Conservation (phyloP, 2,329 filamentous ascomycete species). For the Fusarium metavorans region DNA sequence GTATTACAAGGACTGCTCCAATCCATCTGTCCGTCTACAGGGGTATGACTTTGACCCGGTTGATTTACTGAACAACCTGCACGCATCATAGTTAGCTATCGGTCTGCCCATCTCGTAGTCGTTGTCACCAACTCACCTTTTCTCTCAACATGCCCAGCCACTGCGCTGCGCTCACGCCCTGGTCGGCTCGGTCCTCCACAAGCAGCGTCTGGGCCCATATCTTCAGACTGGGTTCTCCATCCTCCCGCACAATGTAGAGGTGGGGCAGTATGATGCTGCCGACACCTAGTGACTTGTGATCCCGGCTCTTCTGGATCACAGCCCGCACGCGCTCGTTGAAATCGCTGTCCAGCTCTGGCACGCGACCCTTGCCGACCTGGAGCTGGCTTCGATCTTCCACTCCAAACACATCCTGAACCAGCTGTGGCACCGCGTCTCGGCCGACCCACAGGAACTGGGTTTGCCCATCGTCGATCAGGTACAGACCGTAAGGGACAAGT, state of each 20-base stretch:
- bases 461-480: conserved; percentile 96
- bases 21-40: conserved; percentile 31
- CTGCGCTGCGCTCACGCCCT: conserved; percentile 91
- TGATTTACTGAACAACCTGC: conserved; percentile 52
- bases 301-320: conserved; percentile 91
- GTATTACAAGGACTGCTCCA: conserved; percentile 40
- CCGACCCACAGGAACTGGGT: conserved; percentile 98
- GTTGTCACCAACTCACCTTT: conserved; percentile 73
- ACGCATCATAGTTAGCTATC: conserved; percentile 25
- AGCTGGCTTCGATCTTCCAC: conserved; percentile 84
- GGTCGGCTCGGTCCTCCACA: conserved; percentile 94
- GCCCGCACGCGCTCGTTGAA: conserved; percentile 95
- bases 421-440: conserved; percentile 89
- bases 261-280: conserved; percentile 95
- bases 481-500: conserved; percentile 89
- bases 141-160: conserved; percentile 93
- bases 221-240: conserved; percentile 94
- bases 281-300: conserved; percentile 86
- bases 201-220: conserved; percentile 97
- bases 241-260: conserved; percentile 92
- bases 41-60: conserved; percentile 25
- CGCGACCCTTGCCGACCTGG: conserved; percentile 88
- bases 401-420: conserved; percentile 91
- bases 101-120: not conserved
- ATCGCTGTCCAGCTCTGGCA: conserved; percentile 92